Conservation (phyloP, 768 basidiomycete species). For the Vararia minispora region DNA sequence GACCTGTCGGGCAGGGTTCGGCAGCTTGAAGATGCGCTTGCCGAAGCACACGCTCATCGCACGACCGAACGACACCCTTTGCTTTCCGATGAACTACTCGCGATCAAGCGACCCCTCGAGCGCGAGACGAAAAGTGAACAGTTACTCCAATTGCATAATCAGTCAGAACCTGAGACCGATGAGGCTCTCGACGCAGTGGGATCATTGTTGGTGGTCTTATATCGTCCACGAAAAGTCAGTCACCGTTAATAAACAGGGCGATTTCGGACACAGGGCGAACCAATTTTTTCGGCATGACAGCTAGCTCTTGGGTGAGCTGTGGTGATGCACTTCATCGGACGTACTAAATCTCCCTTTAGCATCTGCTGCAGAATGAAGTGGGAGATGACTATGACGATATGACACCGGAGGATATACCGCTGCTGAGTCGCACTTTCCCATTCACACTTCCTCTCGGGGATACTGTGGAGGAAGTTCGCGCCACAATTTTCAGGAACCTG, state of each 20-base stretch:
- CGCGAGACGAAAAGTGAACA: conserved; percentile 37
- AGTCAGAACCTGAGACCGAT: conserved; percentile 30
- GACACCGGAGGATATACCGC: conserved; percentile 35
- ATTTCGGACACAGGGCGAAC: conserved; percentile 52
- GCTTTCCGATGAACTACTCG: conserved; percentile 47
- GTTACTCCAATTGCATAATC: conserved; percentile 17
- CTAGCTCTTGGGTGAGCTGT: conserved; percentile 55
- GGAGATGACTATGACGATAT: conserved; percentile 38
- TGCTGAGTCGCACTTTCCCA: conserved; percentile 52
- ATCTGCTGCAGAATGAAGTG: conserved; percentile 56
- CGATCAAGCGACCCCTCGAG: conserved; percentile 58
- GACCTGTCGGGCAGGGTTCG: conserved; percentile 49
- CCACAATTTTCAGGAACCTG: conserved; percentile 32
- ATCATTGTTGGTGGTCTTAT: conserved; percentile 45
- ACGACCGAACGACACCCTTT: conserved; percentile 45
- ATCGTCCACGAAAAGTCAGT: too few species aligned
- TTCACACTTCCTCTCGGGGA: conserved; percentile 33
- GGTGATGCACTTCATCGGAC: conserved; percentile 1
- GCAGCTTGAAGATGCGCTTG: conserved; percentile 58
- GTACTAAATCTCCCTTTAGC: conserved; percentile 25
- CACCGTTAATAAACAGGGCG: too few species aligned
- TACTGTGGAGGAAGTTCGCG: conserved; percentile 32
- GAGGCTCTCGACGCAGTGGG: conserved; percentile 57
- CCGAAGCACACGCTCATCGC: conserved; percentile 35
- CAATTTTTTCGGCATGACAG: conserved; percentile 54